phyloP scores from a whole-genome alignment of 345 rosid genomes.

The Eucalyptus cloeziana region DNA sequence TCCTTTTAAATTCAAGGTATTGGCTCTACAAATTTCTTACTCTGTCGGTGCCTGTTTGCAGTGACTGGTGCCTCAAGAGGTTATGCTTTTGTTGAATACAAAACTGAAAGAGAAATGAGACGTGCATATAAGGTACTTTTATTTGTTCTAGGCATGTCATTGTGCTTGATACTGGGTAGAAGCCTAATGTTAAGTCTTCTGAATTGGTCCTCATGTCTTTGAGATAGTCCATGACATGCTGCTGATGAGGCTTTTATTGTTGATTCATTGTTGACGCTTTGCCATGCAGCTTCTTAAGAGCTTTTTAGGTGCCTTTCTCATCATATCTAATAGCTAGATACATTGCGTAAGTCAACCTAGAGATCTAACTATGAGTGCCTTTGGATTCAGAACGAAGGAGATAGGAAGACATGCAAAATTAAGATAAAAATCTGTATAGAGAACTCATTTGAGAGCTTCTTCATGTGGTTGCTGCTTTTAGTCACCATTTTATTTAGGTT shows the following conservation, averaged over 20 bases:
- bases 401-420: neutral
- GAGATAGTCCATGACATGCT: neutral
- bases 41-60: neutral
- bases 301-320: neutral
- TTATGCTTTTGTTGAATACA: slow-evolving; percentile 81
- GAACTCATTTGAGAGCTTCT: neutral
- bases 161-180: neutral
- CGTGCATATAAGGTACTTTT: slow-evolving; percentile 66
- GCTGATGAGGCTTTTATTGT: neutral
- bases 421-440: neutral
- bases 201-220: neutral
- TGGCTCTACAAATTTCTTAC: neutral
- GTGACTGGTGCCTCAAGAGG: slow-evolving; percentile 93
- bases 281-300: neutral
- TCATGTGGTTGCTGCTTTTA: neutral
- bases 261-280: neutral
- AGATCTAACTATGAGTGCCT: neutral
- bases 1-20: neutral
- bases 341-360: neutral
- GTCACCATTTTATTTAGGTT: neutral
- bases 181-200: neutral
- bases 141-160: neutral
- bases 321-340: neutral
- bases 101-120: slow-evolving; percentile 76
- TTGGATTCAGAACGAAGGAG: neutral